A percentile compares a stretch with the other conserved stretches of the same genome.
phyloP scores from a whole-genome alignment of 192 early-diverging fungal genomes.

The Chytriomyces sp. region DNA sequence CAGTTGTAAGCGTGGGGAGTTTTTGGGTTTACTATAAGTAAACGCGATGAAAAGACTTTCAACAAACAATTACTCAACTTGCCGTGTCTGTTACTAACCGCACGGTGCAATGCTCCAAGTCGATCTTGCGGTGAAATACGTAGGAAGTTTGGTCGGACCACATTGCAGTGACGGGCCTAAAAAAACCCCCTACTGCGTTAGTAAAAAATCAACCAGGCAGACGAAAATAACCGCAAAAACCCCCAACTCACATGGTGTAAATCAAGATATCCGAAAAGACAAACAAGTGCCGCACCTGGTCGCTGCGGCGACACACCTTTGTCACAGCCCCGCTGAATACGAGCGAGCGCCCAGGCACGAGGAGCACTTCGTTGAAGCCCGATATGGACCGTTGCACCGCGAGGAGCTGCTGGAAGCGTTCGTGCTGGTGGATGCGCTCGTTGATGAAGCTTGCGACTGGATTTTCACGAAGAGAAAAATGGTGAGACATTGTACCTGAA shows the following conservation, averaged over 20 bases:
- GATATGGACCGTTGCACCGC: constrained; percentile 67
- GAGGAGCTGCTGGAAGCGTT: constrained; percentile 70
- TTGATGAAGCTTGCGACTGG: constrained; percentile 75
- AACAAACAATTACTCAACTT: neutral
- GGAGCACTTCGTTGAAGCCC: constrained; percentile 65
- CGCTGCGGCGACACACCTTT: constrained; percentile 69
- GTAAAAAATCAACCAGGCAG: too few species aligned
- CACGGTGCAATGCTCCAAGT: constrained; percentile 60
- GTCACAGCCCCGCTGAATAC: constrained; percentile 65
- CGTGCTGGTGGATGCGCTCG: constrained; percentile 78
- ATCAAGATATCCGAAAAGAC: constrained; percentile 79
- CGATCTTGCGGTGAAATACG: constrained; percentile 71
- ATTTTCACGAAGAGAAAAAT: too few species aligned
- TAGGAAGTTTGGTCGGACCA: constrained; percentile 53
- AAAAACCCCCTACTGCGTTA: neutral
- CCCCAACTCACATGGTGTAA: constrained; percentile 47
- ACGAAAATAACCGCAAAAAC: neutral
- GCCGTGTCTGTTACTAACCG: constrained; percentile 33
- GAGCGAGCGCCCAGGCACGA: constrained; percentile 70
- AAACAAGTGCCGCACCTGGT: constrained; percentile 72
- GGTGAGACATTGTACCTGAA: too few species aligned
- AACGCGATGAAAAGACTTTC: too few species aligned
- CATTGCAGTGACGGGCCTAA: neutral
- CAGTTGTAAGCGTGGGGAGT: constrained; percentile 20
- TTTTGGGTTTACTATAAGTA: constrained; percentile 16